Evolutionary conservation across 768 basidiomycete species (phyloP).

Genomic region (Panaeolus cyanescens): DNA sequence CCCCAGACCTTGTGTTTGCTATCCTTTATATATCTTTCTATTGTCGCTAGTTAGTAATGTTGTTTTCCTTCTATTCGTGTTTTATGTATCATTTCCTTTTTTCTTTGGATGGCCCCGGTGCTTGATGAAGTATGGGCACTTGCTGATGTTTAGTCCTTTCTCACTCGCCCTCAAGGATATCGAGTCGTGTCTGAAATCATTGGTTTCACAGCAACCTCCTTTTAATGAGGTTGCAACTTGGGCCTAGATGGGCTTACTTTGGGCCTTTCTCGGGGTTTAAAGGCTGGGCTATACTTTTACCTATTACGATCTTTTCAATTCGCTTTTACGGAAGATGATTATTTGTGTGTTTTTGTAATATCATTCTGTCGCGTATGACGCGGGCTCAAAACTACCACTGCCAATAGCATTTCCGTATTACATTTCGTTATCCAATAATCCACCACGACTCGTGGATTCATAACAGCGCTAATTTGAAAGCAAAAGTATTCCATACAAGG

Average conservation of each 20-base stretch:
- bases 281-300: neutral
- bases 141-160: too few species aligned
- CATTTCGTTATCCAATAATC: too few species aligned
- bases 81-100: slow-evolving; percentile 5
- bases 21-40: slow-evolving; percentile 3
- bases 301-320: neutral
- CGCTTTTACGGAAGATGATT: neutral
- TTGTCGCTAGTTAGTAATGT: slow-evolving; percentile 3
- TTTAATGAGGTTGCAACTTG: too few species aligned
- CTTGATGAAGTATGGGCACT: neutral
- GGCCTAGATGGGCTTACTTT: too few species aligned
- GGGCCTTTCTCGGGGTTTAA: too few species aligned
- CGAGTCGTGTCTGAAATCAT: too few species aligned
- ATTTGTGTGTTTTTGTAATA: neutral
- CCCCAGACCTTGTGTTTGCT: neutral
- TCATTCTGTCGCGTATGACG: neutral
- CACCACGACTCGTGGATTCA: too few species aligned
- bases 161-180: too few species aligned
- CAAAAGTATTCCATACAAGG: too few species aligned
- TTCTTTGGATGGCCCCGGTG: slow-evolving; percentile 1
- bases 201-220: too few species aligned
- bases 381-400: neutral
- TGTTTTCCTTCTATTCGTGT: neutral
- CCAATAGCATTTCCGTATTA: too few species aligned
- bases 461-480: too few species aligned